These are phyloP conservation scores for Exophiala xenobiotica DNA, from an alignment of 2,329 filamentous ascomycete species.

Conservation along the genomic window DNA sequence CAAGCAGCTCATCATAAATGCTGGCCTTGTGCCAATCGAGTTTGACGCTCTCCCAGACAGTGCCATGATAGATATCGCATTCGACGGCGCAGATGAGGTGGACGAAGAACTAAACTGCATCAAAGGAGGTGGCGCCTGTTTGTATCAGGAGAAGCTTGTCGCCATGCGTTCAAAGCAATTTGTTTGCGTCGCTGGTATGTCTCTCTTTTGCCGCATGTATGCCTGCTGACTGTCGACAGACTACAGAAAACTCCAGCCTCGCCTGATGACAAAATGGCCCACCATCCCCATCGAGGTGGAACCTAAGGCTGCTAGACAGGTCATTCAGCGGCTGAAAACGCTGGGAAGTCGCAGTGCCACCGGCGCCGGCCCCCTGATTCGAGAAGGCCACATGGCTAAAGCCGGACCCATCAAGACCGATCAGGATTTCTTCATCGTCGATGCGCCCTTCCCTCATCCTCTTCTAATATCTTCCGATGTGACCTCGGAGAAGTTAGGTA, in stretches of 20 bases:
- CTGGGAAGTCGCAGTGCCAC: constrained; percentile 71
- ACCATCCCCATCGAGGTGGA: constrained; percentile 90
- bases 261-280: constrained; percentile 75
- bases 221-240: constrained; percentile 52
- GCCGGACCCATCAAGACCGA: constrained; percentile 82
- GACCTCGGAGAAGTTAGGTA: constrained; percentile 47
- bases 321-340: constrained; percentile 68
- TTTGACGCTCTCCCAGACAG: constrained; percentile 71
- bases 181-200: constrained; percentile 76
- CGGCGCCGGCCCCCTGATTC: constrained; percentile 47
- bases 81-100: constrained; percentile 96
- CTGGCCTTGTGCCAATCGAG: constrained; percentile 72
- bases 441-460: constrained; percentile 75
- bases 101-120: constrained; percentile 94
- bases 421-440: constrained; percentile 85
- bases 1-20: constrained; percentile 77
- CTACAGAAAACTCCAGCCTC: constrained; percentile 80
- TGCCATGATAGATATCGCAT: constrained; percentile 76
- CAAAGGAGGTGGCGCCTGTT: constrained; percentile 94
- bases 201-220: background rate
- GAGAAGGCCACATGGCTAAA: constrained; percentile 72
- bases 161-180: constrained; percentile 81
- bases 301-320: constrained; percentile 75
- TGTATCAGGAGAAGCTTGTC: constrained; percentile 97
- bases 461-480: constrained; percentile 66